Evolutionary conservation across 2,329 filamentous ascomycete species (phyloP).

Genomic region (Pseudopyricularia javanii): DNA sequence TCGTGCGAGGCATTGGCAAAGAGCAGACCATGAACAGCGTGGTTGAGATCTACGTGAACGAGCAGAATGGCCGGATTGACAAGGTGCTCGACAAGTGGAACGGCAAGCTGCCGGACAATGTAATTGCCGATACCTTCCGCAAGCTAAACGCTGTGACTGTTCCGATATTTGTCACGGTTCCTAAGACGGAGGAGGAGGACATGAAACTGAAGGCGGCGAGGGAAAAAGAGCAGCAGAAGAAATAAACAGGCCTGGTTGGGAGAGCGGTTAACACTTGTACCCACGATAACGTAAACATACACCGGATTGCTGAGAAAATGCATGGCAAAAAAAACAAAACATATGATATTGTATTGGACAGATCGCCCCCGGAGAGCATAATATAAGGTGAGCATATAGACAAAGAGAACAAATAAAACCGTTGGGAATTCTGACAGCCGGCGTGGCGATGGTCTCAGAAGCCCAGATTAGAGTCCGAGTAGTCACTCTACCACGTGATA

Average conservation of each 20-base stretch:
- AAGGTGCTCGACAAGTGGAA: slow-evolving; percentile 24
- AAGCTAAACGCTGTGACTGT: slow-evolving; percentile 23
- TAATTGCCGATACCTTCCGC: slow-evolving; percentile 19
- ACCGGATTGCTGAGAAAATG: no score
- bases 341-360: no score
- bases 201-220: slow-evolving; percentile 16
- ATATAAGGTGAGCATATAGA: no score
- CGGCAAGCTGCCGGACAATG: slow-evolving; percentile 20
- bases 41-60: slow-evolving; percentile 18
- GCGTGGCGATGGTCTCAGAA: no score
- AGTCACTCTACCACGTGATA: no score
- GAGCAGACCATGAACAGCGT: slow-evolving; percentile 18
- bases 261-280: not conserved
- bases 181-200: slow-evolving; percentile 21
- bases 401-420: no score
- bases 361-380: no score
- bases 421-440: no score
- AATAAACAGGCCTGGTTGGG: not conserved
- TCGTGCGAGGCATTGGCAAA: slow-evolving; percentile 18
- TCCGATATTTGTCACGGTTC: slow-evolving; percentile 19
- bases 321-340: no score
- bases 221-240: slow-evolving; percentile 8
- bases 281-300: no score
- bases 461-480: no score
- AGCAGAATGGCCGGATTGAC: slow-evolving; percentile 17